Evolutionary conservation across 305 asterid genomes (phyloP), one percentile per base, ranked within the genome.

Genomic region (Fraxinus sp.): DNA sequence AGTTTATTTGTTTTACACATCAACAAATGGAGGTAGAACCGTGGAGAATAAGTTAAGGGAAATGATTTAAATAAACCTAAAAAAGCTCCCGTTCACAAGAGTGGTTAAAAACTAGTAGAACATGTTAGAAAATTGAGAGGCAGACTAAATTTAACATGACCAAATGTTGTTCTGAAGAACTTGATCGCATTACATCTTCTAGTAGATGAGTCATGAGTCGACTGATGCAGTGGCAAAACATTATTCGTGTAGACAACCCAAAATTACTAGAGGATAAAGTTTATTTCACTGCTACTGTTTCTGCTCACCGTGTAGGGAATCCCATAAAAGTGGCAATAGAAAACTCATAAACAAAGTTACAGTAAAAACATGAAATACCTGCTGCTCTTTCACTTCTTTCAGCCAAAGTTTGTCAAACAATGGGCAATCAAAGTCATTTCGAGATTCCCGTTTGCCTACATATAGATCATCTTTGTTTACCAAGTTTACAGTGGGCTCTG

Each of bases 361-460:
- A 44, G 44, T 59, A 78, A 7, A 68, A 28, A 0, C 1, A 10
- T 13, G 74, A 68, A 68, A 68, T 66, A 59, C 62, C 84, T 87
- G 91, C 88, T 87, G 86, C 84, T 81, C 85, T 73, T 79, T 83
- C 78, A 78, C 90, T 73, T 83, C 81, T 81, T 82, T 83, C 79
- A 81, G 89, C 90, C 79, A 82, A 73, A 80, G 88, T 78, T 89
- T 90, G 86, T 72, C 82, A 72, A 77, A 41, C 72, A 91, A 86
- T 80, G 92, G 52, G 77, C 83, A 78, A 78, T 83, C 93, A 64
- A 82, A 80, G 84, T 85, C 83, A 82, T 77, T 77, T 84, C 80
- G 86, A 59, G 80, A 79, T 71, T 85, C 90, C 9, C 76, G 76
- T 84, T 86, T 85, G 84, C 80, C 90, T 81, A 82, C 79, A 77